A percentile compares a stretch with the other conserved stretches of the same genome.
These are phyloP conservation scores for peach (Prunus persica) DNA, from an alignment of 306 rosid species.

Conservation along the genomic window Prunus_persica_NCBIv2 NC_034013.1:9087001-9087500, in stretches of 20 bases:
- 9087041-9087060: background rate
- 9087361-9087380: slow-evolving; percentile 21
- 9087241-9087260: background rate
- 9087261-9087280: background rate
- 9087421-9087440: slow-evolving; percentile 31
- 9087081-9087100: background rate
- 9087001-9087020: background rate
- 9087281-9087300: background rate
- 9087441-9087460: slow-evolving; percentile 29
- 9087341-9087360: background rate
- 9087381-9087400: slow-evolving; percentile 85
- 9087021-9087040: slow-evolving; percentile 3
- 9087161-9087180: background rate
- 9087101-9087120: no score
- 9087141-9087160: background rate
- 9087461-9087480: slow-evolving; percentile 38
- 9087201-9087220: background rate
- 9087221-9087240: background rate
- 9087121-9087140: background rate
- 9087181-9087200: background rate
- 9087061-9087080: background rate
- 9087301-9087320: background rate
- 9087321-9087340: background rate
- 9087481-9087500: slow-evolving; percentile 56
- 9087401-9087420: slow-evolving; percentile 53